Evolutionary conservation across 1,139 yeast species (phyloP), one percentile per base, ranked within the genome.

Genomic region (Scheffersomyces titani): DNA sequence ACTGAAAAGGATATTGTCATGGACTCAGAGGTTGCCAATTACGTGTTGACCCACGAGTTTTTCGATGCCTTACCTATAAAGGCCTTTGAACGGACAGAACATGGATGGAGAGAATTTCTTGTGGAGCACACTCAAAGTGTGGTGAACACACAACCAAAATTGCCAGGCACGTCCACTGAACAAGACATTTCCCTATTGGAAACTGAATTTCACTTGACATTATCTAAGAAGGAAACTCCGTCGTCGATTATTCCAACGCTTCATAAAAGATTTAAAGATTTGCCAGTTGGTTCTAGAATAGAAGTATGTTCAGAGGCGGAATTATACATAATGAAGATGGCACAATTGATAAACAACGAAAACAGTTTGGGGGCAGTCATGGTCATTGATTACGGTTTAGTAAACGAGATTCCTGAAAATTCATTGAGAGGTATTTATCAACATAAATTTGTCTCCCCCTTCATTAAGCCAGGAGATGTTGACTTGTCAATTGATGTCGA

Each of bases 401-500:
- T 77, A 3, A 74, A 75, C 4, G 82, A 84, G 1, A 80, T 90
- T 18, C 96, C 96, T 1, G 83, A 83, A 44, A 86, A 87, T 65
- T 80, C 93, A 0, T 76, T 91, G 49, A 78, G 97, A 51, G 97
- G 92, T 0, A 90, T 91, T 59, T 81, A 84, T 63, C 76, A 85
- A 64, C 97, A 91, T 69, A 82, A 84, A 63, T 82, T 91, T 63
- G 94, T 89, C 0, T 85, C 88, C n/a, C 97, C 97, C 1, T 88
- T 90, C 61, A 77, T 72, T 40, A 77, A 78, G 36, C 96, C 96
- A 0, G 97, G 97, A 3, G 84, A 85, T 51, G 93, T 90, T 3
- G 97, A 91, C 72, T 77, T 91, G 51, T 90, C 97, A 0, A 87
- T 89, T 0, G 96, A 91, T 66, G 97, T 91, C 13, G 97, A 91